Evolutionary conservation across 2,329 filamentous ascomycete genomes (phyloP).

Genomic region (Sporothrix mexicana): DNA sequence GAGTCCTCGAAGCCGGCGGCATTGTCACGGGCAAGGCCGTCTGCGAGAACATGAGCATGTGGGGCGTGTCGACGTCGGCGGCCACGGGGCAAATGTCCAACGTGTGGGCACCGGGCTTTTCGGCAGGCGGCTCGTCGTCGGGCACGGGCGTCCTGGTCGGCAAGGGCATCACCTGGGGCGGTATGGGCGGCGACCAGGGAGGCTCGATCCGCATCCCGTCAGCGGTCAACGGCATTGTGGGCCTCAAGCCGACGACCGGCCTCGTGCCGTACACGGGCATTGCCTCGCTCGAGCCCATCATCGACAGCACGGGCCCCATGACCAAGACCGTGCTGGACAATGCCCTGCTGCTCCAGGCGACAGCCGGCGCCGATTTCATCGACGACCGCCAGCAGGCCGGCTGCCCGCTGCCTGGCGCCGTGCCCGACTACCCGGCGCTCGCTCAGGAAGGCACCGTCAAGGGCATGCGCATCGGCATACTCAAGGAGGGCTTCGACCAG

Average conservation of each 20-base stretch:
- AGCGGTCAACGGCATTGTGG: slow-evolving; percentile 42
- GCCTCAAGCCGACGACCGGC: slow-evolving; percentile 45
- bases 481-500: neutral
- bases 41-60: slow-evolving; percentile 70
- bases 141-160: slow-evolving; percentile 60
- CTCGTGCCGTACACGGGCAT: slow-evolving; percentile 46
- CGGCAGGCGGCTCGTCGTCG: slow-evolving; percentile 76
- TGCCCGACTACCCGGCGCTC: slow-evolving; percentile 37
- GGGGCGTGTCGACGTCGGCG: slow-evolving; percentile 62
- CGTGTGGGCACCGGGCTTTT: slow-evolving; percentile 73
- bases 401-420: slow-evolving; percentile 38
- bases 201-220: slow-evolving; percentile 45
- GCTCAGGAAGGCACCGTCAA: neutral
- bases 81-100: slow-evolving; percentile 76
- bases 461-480: slow-evolving; percentile 1
- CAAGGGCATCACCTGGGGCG: slow-evolving; percentile 34
- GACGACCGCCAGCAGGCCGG: slow-evolving; percentile 43
- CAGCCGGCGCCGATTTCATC: slow-evolving; percentile 44
- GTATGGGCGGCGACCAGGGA: slow-evolving; percentile 46
- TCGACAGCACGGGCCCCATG: slow-evolving; percentile 45
- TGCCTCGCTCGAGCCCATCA: slow-evolving; percentile 40
- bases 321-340: slow-evolving; percentile 41
- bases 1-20: slow-evolving; percentile 64
- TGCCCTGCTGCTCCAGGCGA: slow-evolving; percentile 43
- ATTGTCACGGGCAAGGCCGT: slow-evolving; percentile 74